Percentiles rank a stretch among this genome's conserved stretches.
Evolutionary conservation across 352 stramenopile species (phyloP).

Genomic region (Phytophthora idaei): DNA sequence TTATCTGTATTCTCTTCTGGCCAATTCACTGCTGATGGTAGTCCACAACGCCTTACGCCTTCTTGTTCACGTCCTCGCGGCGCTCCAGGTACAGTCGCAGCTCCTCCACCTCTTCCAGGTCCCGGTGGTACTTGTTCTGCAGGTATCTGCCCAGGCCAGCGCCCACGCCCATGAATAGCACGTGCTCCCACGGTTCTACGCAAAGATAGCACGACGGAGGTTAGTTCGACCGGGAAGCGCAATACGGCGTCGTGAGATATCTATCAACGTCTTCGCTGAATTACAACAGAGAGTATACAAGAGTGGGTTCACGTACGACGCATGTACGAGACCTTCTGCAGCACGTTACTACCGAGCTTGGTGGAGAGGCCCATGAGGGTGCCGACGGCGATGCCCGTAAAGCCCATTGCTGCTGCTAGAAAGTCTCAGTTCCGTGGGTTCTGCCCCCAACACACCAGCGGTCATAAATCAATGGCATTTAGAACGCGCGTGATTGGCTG

Average conservation of each 20-base stretch:
- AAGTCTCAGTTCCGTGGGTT: conserved; percentile 31
- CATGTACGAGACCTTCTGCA: conserved; percentile 87
- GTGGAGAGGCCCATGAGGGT: conserved; percentile 80
- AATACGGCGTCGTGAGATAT: neutral
- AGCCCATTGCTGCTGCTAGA: conserved; percentile 56
- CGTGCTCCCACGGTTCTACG: conserved; percentile 82
- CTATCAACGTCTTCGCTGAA: neutral
- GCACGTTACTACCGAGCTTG: conserved; percentile 82
- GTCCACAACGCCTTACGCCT: conserved; percentile 36
- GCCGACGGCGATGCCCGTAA: conserved; percentile 70
- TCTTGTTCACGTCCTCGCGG: conserved; percentile 57
- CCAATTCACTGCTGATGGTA: conserved; percentile 10
- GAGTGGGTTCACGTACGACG: conserved; percentile 58
- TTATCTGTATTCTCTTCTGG: conserved; percentile 17
- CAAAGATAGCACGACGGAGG: neutral
- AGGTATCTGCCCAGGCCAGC: conserved; percentile 64
- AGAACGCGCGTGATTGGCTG: conserved; percentile 11
- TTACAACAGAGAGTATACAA: neutral
- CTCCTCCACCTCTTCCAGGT: conserved; percentile 79
- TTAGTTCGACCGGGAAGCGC: conserved; percentile 7
- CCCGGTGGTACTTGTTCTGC: conserved; percentile 79
- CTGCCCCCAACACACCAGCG: conserved; percentile 27
- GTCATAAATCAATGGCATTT: conserved; percentile 23
- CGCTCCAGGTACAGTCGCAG: conserved; percentile 76
- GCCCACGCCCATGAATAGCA: conserved; percentile 73